Evolutionary conservation across 2,329 filamentous ascomycete species (phyloP), one percentile per base, ranked within the genome.

Genomic region (Truncatella angustata): DNA sequence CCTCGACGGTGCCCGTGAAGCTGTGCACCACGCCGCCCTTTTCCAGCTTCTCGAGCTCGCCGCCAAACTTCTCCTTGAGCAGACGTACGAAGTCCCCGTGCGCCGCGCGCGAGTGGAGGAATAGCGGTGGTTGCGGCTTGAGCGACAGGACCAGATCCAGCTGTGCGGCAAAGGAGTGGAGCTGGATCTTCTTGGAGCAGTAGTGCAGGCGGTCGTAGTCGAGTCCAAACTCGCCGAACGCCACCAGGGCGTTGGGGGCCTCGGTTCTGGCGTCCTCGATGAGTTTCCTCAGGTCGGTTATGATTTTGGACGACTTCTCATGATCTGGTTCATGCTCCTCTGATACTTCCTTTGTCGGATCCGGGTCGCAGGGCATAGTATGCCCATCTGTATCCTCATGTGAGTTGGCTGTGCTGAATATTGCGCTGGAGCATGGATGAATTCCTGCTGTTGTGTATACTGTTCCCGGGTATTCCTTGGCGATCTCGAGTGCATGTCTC

Each of bases 391-490:
- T 70, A 54, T 78, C 74, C 53, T 74, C 68, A 45, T 67, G 71
- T 21, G 71, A 63, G 45, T 74, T 73, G 4, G 70, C 65, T 55
- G 76, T 73, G 58, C 88, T 86, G 68, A 99, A 96, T 49, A 88
- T 83, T 56, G 87, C 83, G 59, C 89, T 90, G 57, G 85, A 88
- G 71, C 94, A 99, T 12, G 94, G 94, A 67, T 99, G 94, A 39
- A 99, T 91, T 57, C 94, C 94, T 9, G 96, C 86, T 1, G 94
- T 99, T 20, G 88, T 86, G 69, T 91, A 99, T 64, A 96, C 91
- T 30, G 85, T 81, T 18, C 87, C 88, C 20, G 91, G 85, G 66
- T 93, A 86, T 59, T 87, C 78, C 60, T 84, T 77, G 3, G 91
- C 85, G 24, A 97, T 77, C 39, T 85, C 73, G 9, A 96, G 73